Evolutionary conservation across 208 protist genomes (phyloP).

Genomic region (Leishmania gerbilli): DNA sequence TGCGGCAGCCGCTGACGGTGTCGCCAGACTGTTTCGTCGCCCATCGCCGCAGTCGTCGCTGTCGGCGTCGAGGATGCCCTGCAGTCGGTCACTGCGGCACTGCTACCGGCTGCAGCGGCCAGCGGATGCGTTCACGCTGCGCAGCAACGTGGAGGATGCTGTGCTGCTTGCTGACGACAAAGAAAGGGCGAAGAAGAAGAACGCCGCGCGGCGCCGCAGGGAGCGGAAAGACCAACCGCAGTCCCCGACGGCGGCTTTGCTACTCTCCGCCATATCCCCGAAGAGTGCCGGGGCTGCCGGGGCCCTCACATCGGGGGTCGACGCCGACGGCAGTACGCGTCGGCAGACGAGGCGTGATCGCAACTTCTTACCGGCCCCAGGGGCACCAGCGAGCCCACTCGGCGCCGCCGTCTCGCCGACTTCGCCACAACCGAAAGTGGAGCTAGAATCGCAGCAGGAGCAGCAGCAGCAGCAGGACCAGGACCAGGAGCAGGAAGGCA

Average conservation of each 20-base stretch:
- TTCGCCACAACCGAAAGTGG: neutral
- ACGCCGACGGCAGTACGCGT: neutral
- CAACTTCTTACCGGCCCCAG: neutral
- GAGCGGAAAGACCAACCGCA: neutral
- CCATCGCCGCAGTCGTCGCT: neutral
- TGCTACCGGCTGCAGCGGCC: conserved; percentile 45
- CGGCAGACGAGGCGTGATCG: conserved; percentile 4
- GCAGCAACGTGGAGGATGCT: conserved; percentile 26
- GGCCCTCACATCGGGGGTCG: neutral
- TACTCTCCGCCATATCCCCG: conserved; percentile 19
- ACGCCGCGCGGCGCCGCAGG: neutral
- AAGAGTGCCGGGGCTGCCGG: neutral
- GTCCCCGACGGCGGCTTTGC: conserved; percentile 17
- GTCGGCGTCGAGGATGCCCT: neutral
- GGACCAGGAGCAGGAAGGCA: neutral
- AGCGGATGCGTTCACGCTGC: conserved; percentile 35
- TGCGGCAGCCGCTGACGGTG: neutral
- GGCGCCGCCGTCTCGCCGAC: neutral
- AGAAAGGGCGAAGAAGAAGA: neutral
- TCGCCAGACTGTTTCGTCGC: too few relatives aligned
- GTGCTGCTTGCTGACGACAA: neutral
- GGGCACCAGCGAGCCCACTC: neutral
- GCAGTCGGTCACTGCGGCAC: conserved; percentile 25
- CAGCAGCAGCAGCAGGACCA: neutral
- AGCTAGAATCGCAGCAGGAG: neutral